Base-by-base conservation (phyloP, 2,329 filamentous ascomycete species). In the Sclerotinia borealis region DNA sequence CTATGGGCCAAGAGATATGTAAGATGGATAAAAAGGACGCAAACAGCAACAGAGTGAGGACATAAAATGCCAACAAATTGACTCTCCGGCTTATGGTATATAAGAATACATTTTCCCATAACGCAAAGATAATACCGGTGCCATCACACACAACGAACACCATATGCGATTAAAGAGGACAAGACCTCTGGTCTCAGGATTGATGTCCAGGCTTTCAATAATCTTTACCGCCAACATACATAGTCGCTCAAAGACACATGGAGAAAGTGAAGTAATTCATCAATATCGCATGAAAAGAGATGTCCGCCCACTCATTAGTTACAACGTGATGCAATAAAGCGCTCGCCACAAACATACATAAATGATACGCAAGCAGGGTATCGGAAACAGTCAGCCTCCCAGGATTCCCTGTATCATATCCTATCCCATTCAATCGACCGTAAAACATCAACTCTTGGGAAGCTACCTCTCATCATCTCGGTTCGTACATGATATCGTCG, bases 191-290 rank as follows among this genome's bases (percentile, higher is more conserved):
- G 6, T 43, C n/a, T 43, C 19, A 43, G n/a, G 41, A 22, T 3
- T 15, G 22, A n/a, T 27, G 9, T 3, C 31, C 29, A 19, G 11
- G 19, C 2, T 11, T 15, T 15, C n/a, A 17, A 4, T 2, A 6
- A 43, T 43, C 22, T 47, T 31, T 2, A 6, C 31, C 6, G 15
- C 25, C 6, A 31, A 31, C 25, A 43, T 34, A 34, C 11, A 43
- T 37, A 1, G 17, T 4, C 8, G 17, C n/a, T 25, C 13, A 3
- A n/a, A 15, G 13, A 43, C 27, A 0, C 11, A 13, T 9, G 7
- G 25, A 25, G 1, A 34, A n/a, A 31, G 3, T 3, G 15, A 10
- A 31, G 1, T 1, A n/a, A 2, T 0, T 4, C 6, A n/a, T 31
- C 11, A 10, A 13, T 25, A n/a, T 45, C 0, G 1, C 6, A 29